These are phyloP conservation scores for Hura crepitans DNA, from an alignment of 441 rosid species.

Conservation along the genomic window DNA sequence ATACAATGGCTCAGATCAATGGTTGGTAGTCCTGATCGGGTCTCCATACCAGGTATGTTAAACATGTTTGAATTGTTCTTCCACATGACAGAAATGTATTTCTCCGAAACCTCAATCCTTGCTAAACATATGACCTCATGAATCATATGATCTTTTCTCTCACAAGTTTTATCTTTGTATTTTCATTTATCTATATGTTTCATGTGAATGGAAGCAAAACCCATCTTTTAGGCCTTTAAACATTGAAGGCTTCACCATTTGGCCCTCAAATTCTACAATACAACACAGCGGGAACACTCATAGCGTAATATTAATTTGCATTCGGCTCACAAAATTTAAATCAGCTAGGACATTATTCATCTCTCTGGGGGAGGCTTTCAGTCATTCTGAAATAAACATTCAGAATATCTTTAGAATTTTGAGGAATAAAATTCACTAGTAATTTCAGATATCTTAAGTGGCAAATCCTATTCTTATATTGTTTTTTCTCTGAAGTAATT, in stretches of 20 bases:
- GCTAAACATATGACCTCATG: not conserved
- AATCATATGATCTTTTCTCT: not conserved
- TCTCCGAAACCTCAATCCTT: not conserved
- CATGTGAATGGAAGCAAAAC: not conserved
- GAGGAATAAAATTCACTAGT: not conserved
- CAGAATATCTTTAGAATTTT: not conserved
- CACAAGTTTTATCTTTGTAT: not conserved
- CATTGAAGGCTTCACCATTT: not conserved
- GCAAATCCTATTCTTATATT: not conserved
- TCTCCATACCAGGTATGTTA: slow-evolving; percentile 77
- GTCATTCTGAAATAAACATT: not conserved
- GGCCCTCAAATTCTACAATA: not conserved
- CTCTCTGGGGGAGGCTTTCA: not conserved
- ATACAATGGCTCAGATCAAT: slow-evolving; percentile 96
- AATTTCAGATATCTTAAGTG: not conserved
- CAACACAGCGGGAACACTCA: not conserved
- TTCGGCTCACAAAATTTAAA: no score
- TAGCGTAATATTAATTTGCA: no score
- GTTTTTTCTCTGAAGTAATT: not conserved
- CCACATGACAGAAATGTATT: not conserved
- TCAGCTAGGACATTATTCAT: no score
- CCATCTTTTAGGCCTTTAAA: not conserved
- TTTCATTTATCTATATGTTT: not conserved
- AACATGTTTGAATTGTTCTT: slow-evolving; percentile 7
- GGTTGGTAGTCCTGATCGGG: slow-evolving; percentile 98